These are phyloP conservation scores for Collybiopsis luxurians DNA, from an alignment of 768 basidiomycete species.

Conservation along the genomic window DNA sequence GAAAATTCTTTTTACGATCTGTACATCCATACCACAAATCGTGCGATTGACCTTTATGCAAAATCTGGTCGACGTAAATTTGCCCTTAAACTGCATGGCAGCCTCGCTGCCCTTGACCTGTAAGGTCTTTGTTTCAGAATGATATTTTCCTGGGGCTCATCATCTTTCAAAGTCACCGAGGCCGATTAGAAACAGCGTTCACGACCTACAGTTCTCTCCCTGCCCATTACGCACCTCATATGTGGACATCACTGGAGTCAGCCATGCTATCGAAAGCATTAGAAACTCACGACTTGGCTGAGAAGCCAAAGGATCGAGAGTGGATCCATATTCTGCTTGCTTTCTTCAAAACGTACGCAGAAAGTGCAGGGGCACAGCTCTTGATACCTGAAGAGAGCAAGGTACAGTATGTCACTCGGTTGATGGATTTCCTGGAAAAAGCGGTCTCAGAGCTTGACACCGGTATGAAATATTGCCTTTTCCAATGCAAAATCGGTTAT, in stretches of 20 bases:
- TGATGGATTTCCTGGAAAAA: constrained; percentile 47
- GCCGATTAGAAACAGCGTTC: constrained; percentile 58
- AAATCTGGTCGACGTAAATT: constrained; percentile 83
- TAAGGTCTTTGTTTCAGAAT: constrained; percentile 37
- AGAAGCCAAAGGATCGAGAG: constrained; percentile 62
- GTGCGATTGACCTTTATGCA: constrained; percentile 81
- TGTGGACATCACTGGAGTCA: constrained; percentile 78
- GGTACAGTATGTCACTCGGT: constrained; percentile 44
- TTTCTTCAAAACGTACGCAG: constrained; percentile 69
- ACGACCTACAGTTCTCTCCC: constrained; percentile 78
- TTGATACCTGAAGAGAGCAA: constrained; percentile 53
- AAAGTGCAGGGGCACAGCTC: constrained; percentile 49
- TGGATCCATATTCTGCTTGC: constrained; percentile 80
- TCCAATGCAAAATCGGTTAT: background rate
- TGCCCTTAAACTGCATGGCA: constrained; percentile 82
- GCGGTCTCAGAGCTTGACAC: constrained; percentile 52
- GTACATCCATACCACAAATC: constrained; percentile 73
- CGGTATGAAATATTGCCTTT: constrained; percentile 33
- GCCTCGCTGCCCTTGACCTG: constrained; percentile 86
- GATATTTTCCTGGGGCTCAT: background rate
- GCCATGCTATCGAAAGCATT: constrained; percentile 76
- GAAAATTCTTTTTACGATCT: constrained; percentile 70
- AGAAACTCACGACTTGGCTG: constrained; percentile 57
- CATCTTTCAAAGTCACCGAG: constrained; percentile 54
- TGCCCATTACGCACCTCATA: constrained; percentile 79